Evolutionary conservation across 495 filamentous ascomycete genomes (phyloP).

Genomic region (Hypoxylon lienhwacheense): DNA sequence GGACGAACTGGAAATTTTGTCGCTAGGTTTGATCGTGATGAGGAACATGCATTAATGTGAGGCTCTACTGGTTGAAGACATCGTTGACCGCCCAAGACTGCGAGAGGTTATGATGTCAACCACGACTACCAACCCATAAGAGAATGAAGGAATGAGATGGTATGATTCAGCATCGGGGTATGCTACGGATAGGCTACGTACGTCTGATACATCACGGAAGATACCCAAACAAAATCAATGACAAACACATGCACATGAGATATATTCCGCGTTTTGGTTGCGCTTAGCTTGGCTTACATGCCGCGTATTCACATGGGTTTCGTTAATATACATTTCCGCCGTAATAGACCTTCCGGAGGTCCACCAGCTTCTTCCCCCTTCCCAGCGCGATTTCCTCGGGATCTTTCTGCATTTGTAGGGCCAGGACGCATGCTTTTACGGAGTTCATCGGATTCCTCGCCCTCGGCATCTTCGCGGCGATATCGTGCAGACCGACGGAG

Average conservation of each 20-base stretch:
- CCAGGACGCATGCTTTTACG: conserved; percentile 84
- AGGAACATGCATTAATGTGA: not conserved
- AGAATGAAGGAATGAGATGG: not conserved
- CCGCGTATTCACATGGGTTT: not conserved
- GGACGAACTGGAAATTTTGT: not conserved
- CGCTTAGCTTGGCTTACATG: not conserved
- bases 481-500: conserved; percentile 78
- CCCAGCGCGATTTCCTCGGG: conserved; percentile 87
- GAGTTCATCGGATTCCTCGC: conserved; percentile 95
- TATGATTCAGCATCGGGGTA: not conserved
- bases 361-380: conserved; percentile 89
- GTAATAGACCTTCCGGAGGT: conserved; percentile 97
- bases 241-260: not conserved
- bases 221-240: conserved; percentile 24
- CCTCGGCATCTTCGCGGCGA: conserved; percentile 75
- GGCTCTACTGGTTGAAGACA: no score
- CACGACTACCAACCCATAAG: not conserved
- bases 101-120: no score
- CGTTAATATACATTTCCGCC: conserved; percentile 65
- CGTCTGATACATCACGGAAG: conserved; percentile 1
- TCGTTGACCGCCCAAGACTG: no score
- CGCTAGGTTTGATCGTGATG: not conserved
- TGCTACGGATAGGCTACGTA: not conserved
- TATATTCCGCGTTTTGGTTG: not conserved
- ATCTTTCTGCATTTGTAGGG: conserved; percentile 76